Base-by-base conservation (phyloP, 139 green algal genomes). In the Haematococcus lacustris region DNA sequence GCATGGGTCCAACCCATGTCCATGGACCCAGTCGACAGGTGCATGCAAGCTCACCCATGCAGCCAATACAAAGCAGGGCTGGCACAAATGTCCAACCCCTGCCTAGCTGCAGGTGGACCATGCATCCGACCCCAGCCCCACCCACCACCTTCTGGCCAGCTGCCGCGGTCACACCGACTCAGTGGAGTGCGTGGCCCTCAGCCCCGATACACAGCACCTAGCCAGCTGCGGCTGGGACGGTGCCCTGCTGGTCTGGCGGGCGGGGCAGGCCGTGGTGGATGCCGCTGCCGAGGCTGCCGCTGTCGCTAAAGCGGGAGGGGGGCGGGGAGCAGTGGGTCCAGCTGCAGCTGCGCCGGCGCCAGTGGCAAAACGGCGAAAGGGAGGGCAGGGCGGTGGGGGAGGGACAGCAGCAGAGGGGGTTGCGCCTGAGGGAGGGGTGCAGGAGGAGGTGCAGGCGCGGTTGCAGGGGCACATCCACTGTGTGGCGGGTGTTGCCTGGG, bases 401-500 rank as follows among this genome's bases (percentile, higher is more conserved):
- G 30, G n/a, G 47, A 67, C 4, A 35, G 35, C 51, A 30, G 38
- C 64, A 32, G 9, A 17, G 6, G 64, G 38, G 35, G 21, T 35
- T 37, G 69, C 69, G 28, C 69, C 41, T 43, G 41, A 71, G 41
- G 66, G 43, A 23, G 40, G 70, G 4, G 37, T 85, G 0, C 39
- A 59, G 28, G 80, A 89, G 74, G 74, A 66, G 9, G 57, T 78
- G 9, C 62, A 63, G 9, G 37, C 9, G 3, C 57, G 78, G 73
- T 77, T 91, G 68, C 33, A 66, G 2, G 92, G 84, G 5, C 92
- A 97, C 72, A 72, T 86, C 43, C 88, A 94, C 70, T 89, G 81
- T 26, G 86, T 96, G 25, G 78, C 87, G 2, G 73, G 72, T 1
- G 62, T 92, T 1, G 63, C 72, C 3, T 97, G 88, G 88, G 67